Evolutionary conservation across 257 asterid genomes (phyloP).

Genomic region (Solanum verrucosum): DNA sequence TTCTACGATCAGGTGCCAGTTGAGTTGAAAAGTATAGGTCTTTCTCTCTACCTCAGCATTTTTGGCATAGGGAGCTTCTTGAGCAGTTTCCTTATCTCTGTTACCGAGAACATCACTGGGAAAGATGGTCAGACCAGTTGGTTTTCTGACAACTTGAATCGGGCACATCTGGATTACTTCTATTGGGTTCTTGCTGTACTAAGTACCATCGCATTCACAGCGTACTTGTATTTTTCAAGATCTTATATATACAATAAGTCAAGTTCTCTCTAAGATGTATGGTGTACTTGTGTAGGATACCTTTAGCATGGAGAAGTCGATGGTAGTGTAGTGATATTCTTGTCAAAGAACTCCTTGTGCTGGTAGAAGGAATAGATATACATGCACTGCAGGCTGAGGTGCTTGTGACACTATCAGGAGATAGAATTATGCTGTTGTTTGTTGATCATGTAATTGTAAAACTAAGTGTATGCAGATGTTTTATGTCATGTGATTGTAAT

Average conservation of each 20-base stretch:
- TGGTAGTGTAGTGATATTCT: neutral
- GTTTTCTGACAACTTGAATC: constrained; percentile 30
- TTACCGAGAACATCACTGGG: constrained; percentile 13
- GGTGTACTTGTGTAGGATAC: neutral
- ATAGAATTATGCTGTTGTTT: neutral
- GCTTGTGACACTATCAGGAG: neutral
- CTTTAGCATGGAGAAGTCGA: neutral
- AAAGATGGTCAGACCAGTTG: constrained; percentile 20
- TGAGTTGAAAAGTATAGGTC: constrained; percentile 46
- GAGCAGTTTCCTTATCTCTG: constrained; percentile 51
- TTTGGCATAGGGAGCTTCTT: constrained; percentile 50
- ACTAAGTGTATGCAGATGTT: neutral
- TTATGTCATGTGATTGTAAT: neutral
- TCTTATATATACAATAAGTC: constrained; percentile 18
- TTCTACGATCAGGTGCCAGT: constrained; percentile 58
- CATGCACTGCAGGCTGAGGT: neutral
- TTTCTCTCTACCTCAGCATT: constrained; percentile 44
- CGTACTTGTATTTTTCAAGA: constrained; percentile 14
- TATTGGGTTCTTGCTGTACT: constrained; percentile 31
- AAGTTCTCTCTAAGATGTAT: neutral
- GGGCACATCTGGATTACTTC: constrained; percentile 32
- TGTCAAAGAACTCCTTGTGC: neutral
- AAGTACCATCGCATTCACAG: constrained; percentile 16
- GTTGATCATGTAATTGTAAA: neutral
- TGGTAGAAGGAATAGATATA: neutral